Conservation (phyloP, 129 eudicot species). For the Rutidosis leptorrhynchoides region DNA sequence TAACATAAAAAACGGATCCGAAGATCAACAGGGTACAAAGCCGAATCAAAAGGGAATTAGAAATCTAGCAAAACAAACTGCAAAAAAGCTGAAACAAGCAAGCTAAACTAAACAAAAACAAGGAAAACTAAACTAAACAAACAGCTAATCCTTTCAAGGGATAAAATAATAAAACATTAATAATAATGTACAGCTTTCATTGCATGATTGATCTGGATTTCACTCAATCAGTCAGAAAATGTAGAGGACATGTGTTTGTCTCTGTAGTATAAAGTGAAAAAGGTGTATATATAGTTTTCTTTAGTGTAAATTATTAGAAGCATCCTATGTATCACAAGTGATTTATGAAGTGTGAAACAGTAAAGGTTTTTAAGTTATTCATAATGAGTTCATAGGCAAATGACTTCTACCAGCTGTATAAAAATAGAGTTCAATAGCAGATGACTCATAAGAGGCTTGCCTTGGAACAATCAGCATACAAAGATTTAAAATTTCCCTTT, state of each 20-base stretch:
- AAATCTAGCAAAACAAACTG: too few species aligned
- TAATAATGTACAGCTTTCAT: slow-evolving; percentile 15
- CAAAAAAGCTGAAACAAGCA: too few species aligned
- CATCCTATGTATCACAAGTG: slow-evolving; percentile 23
- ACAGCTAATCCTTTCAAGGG: slow-evolving; percentile 25
- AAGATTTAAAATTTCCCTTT: background rate
- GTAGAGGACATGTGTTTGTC: slow-evolving; percentile 7
- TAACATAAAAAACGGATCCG: too few species aligned
- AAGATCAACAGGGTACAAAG: too few species aligned
- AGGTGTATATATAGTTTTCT: slow-evolving; percentile 9
- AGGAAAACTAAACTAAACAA: too few species aligned
- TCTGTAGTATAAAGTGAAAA: slow-evolving; percentile 20
- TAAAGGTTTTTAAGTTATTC: background rate
- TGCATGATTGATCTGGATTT: slow-evolving; percentile 14
- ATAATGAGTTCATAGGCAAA: slow-evolving; percentile 4
- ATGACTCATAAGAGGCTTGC: background rate
- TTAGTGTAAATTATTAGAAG: slow-evolving; percentile 24
- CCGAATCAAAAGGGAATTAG: too few species aligned
- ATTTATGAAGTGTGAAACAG: slow-evolving; percentile 7
- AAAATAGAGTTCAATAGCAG: background rate
- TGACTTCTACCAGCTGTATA: background rate
- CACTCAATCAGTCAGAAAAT: slow-evolving; percentile 33
- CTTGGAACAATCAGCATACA: background rate
- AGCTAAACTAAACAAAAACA: too few species aligned
- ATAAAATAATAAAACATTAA: slow-evolving; percentile 16